These are phyloP conservation scores for Akanthomyces lecanii DNA, from an alignment of 2,329 filamentous ascomycete species.

Conservation along the genomic window DNA sequence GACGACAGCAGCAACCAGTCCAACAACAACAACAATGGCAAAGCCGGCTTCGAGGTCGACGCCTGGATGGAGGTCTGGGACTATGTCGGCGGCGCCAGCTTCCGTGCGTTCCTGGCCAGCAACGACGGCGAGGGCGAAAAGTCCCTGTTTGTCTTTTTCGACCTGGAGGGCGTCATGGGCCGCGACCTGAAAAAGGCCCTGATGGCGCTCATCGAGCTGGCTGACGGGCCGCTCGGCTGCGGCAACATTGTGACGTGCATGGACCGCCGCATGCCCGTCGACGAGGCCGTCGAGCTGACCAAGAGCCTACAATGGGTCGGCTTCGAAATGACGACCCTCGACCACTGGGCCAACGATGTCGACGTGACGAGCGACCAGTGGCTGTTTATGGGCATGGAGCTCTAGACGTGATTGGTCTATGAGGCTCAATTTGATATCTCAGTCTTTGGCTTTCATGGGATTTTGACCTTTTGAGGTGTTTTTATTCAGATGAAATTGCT, in stretches of 20 bases:
- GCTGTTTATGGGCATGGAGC: constrained; percentile 86
- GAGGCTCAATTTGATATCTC: neutral
- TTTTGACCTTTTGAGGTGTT: neutral
- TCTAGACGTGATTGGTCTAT: constrained; percentile 43
- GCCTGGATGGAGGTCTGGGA: constrained; percentile 80
- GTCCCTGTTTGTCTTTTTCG: constrained; percentile 85
- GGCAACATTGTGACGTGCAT: constrained; percentile 75
- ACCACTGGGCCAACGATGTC: constrained; percentile 63
- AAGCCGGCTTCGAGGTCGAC: constrained; percentile 39
- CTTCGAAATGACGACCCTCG: constrained; percentile 76
- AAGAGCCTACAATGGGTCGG: constrained; percentile 91
- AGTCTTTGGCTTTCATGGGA: neutral
- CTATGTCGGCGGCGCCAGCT: constrained; percentile 77
- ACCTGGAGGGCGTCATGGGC: constrained; percentile 61
- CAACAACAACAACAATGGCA: constrained; percentile 14
- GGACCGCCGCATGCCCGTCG: constrained; percentile 62
- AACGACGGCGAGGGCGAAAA: constrained; percentile 62
- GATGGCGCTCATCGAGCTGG: constrained; percentile 86
- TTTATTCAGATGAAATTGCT: constrained; percentile 18
- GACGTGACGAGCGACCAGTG: constrained; percentile 72
- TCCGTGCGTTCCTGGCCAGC: constrained; percentile 78
- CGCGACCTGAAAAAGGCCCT: constrained; percentile 86
- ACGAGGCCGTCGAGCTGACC: constrained; percentile 63
- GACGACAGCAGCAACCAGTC: neutral
- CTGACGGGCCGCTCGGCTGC: constrained; percentile 71